Conservation (phyloP, 2,329 filamentous ascomycete genomes). For the Penicillium occitanis region DNA sequence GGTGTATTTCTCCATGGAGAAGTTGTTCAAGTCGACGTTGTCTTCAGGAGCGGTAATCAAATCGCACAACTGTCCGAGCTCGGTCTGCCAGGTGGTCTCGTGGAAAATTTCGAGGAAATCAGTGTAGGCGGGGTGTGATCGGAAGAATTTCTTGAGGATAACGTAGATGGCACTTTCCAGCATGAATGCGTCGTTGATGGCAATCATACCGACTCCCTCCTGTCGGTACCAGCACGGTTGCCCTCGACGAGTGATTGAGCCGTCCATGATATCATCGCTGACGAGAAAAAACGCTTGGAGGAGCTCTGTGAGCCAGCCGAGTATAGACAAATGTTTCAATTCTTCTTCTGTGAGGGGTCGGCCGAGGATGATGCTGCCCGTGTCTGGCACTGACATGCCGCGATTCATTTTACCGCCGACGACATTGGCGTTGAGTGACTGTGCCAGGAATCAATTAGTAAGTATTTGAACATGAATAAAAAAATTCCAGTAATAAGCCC, state of each 20-base stretch:
- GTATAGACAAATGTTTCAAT: constrained; percentile 81
- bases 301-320: constrained; percentile 97
- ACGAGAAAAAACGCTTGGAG: constrained; percentile 99
- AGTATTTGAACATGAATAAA: neutral
- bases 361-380: constrained; percentile 74
- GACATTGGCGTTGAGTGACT: constrained; percentile 84
- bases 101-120: constrained; percentile 96
- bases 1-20: constrained; percentile 89
- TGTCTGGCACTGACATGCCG: constrained; percentile 96
- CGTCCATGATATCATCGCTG: constrained; percentile 98
- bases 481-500: constrained; percentile 12
- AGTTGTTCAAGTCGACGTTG: constrained; percentile 87
- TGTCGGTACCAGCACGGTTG: constrained; percentile 96
- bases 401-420: constrained; percentile 97
- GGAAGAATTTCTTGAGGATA: constrained; percentile 92
- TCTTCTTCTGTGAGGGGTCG: constrained; percentile 72
- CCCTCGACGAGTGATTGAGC: constrained; percentile 88
- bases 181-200: constrained; percentile 98
- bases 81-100: constrained; percentile 88
- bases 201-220: constrained; percentile 85
- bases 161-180: constrained; percentile 88
- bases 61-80: constrained; percentile 92
- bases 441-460: neutral
- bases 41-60: constrained; percentile 95
- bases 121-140: constrained; percentile 79